Base-by-base conservation (phyloP, 495 filamentous ascomycete species). In the Staphylotrichum tortipilum region DNA sequence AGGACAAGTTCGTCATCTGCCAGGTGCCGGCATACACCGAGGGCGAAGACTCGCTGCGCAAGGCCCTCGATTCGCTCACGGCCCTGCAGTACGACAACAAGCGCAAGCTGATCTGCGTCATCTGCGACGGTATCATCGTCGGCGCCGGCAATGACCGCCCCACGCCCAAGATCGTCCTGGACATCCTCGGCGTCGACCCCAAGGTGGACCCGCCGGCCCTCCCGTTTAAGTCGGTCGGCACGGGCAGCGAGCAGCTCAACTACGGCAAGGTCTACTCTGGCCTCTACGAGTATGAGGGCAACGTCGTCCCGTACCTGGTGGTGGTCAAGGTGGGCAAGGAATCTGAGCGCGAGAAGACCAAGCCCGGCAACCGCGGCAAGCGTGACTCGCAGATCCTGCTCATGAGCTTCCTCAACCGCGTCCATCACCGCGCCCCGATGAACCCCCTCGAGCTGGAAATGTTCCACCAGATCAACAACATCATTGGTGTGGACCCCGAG, bases 1-100 rank as follows among this genome's bases (percentile, higher is more conserved):
- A 97, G 68, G 92, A 98, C 64, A 97, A 96, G 64, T 98, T 98
- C 52, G 92, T 98, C 51, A 96, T 98, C 53, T 97, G 92, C 72
- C 85, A 95, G 66, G 88, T 98, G 45, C 92, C 92, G 17, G 92
- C 92, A 11, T 98, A 98, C 63, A 98, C 92, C 0, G 92, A 98
- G 72, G 92, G 90, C 51, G 92, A 98, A 71, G 90, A 98, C 64
- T 84, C 88, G 17, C 70, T 98, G 18, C 78, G 92, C 40, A 90
- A 94, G 60, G 90, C 88, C 28, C 77, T 98, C 6, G 92, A 98
- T 63, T 97, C 92, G 3, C 76, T 96, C 50, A 95, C 92, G 15
- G 88, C 89, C 15, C 76, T 98, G 30, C 82, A 92, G 49, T 98
- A 98, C 57, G 92, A 98, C 67, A 95, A 98, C 69, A 98, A 98